A percentile compares a stretch with the other conserved stretches of the same genome.
Evolutionary conservation across 2,329 filamentous ascomycete genomes (phyloP).

Genomic region (Alternaria triticimaculans): DNA sequence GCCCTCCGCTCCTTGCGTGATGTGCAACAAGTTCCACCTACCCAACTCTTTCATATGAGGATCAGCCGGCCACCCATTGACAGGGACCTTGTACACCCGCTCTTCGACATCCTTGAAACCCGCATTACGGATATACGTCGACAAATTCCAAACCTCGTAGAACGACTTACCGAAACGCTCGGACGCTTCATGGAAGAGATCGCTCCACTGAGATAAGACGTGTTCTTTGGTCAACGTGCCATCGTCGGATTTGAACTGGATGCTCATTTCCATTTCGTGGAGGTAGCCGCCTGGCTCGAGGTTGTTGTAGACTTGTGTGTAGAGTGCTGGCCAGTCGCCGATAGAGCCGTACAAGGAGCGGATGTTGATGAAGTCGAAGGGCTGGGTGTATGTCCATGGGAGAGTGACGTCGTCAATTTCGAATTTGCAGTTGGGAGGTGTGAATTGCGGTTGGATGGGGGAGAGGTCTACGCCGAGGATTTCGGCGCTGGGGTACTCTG

Average conservation of each 20-base stretch:
- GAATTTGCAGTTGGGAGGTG: constrained; percentile 54
- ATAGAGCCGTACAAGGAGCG: constrained; percentile 53
- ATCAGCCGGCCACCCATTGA: constrained; percentile 38
- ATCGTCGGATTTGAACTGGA: constrained; percentile 51
- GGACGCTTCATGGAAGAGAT: constrained; percentile 34
- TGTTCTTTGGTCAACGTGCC: constrained; percentile 43
- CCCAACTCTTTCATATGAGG: constrained; percentile 43
- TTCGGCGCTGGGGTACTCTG: constrained; percentile 38
- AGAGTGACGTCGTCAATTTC: constrained; percentile 54
- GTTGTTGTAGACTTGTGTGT: constrained; percentile 31
- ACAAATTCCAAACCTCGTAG: constrained; percentile 35
- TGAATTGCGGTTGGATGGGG: constrained; percentile 55
- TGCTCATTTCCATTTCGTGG: constrained; percentile 50
- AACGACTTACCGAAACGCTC: constrained; percentile 34
- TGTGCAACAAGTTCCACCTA: constrained; percentile 40
- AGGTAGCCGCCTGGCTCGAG: constrained; percentile 49
- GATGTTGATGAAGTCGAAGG: constrained; percentile 53
- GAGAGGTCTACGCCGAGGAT: constrained; percentile 56
- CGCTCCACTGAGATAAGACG: constrained; percentile 31
- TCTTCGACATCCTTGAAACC: constrained; percentile 40
- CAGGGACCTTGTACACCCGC: constrained; percentile 37
- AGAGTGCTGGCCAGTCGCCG: constrained; percentile 52
- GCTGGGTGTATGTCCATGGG: constrained; percentile 45
- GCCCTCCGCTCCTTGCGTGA: constrained; percentile 36
- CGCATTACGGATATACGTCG: constrained; percentile 30